Percentiles rank a stretch among this genome's conserved stretches.
phyloP scores from a whole-genome alignment of 805 yeast genomes.

The Schwanniomyces occidentalis region DNA sequence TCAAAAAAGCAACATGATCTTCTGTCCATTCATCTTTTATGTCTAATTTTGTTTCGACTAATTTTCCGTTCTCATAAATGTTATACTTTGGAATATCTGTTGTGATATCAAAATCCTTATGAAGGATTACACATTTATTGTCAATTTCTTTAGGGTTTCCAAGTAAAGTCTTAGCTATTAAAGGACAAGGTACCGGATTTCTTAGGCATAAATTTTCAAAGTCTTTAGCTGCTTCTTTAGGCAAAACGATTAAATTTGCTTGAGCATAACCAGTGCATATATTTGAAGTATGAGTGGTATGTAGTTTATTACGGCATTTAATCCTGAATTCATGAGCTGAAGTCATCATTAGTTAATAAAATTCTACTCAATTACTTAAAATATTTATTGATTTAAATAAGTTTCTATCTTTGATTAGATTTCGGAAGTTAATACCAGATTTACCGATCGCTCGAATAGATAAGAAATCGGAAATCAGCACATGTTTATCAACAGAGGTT shows the following conservation, averaged over 20 bases:
- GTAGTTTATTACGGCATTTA: constrained; percentile 5
- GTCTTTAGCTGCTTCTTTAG: constrained; percentile 28
- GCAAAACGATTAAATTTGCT: constrained; percentile 40
- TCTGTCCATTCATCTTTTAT: constrained; percentile 31
- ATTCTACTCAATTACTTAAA: too few species aligned
- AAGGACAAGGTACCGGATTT: constrained; percentile 42
- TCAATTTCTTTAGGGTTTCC: constrained; percentile 1
- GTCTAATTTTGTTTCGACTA: constrained; percentile 20
- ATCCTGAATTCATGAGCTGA: constrained; percentile 10
- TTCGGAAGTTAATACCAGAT: too few species aligned
- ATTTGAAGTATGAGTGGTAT: constrained; percentile 12
- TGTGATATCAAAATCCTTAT: constrained; percentile 25
- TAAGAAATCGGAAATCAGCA: too few species aligned
- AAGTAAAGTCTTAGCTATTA: constrained; percentile 25
- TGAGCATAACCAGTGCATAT: constrained; percentile 30
- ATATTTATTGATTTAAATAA: too few species aligned
- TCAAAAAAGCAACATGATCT: constrained; percentile 39
- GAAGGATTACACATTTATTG: constrained; percentile 1
- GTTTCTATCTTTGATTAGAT: too few species aligned
- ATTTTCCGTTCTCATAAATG: constrained; percentile 31
- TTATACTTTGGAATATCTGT: constrained; percentile 36
- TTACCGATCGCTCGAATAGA: too few species aligned
- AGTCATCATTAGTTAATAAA: too few species aligned
- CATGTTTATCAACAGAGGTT: too few species aligned
- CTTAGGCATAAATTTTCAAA: constrained; percentile 34